Conservation (phyloP, 2,329 filamentous ascomycete genomes). For the Grosmannia clavigera region DNA sequence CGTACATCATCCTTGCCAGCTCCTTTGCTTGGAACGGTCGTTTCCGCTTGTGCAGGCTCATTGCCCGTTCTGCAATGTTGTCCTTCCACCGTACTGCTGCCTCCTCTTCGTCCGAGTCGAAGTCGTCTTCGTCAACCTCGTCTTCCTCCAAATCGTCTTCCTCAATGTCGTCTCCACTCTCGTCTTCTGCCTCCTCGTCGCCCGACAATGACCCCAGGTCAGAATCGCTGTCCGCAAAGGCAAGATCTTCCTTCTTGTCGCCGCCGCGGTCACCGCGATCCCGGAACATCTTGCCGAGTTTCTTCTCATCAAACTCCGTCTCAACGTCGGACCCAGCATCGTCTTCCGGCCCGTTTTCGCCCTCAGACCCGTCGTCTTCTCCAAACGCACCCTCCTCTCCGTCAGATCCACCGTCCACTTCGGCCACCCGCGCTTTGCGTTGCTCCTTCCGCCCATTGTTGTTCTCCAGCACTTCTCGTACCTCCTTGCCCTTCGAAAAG, state of each 20-base stretch:
- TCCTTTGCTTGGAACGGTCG: conserved; percentile 68
- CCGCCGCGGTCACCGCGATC: conserved; percentile 35
- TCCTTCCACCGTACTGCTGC: conserved; percentile 76
- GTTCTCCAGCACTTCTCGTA: conserved; percentile 47
- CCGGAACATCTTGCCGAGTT: conserved; percentile 48
- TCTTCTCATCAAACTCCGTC: conserved; percentile 45
- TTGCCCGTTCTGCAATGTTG: conserved; percentile 66
- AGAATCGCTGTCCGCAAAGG: conserved; percentile 93
- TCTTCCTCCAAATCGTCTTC: conserved; percentile 38
- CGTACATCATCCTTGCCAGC: conserved; percentile 80
- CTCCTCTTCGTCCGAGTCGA: conserved; percentile 52
- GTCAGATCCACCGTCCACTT: conserved; percentile 37
- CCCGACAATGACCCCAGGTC: conserved; percentile 80
- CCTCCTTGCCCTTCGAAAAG: conserved; percentile 63
- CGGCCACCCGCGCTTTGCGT: conserved; percentile 45
- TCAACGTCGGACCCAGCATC: conserved; percentile 32
- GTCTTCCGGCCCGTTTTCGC: conserved; percentile 22
- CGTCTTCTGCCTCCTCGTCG: conserved; percentile 39
- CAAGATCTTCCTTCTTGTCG: conserved; percentile 58
- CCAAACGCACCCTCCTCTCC: conserved; percentile 31
- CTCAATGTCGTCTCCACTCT: conserved; percentile 32
- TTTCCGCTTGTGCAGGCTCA: conserved; percentile 55
- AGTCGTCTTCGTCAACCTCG: conserved; percentile 38
- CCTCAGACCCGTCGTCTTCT: conserved; percentile 31
- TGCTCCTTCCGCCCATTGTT: conserved; percentile 51